phyloP scores from a whole-genome alignment of 2,329 filamentous ascomycete genomes.

The Tricladium varicosporioides region DNA sequence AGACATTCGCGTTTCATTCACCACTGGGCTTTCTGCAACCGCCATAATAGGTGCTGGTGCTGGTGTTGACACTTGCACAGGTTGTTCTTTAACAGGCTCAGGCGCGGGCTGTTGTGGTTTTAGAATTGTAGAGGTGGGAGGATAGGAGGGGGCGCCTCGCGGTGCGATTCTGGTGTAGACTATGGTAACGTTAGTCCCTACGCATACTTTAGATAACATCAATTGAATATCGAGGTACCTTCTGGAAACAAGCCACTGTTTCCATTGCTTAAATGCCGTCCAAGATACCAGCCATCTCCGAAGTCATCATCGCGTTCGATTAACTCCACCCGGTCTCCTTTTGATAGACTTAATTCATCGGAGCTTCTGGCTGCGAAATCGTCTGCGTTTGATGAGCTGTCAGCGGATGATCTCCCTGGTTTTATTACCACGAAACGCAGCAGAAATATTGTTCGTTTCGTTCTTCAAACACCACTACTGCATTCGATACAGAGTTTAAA shows the following conservation, averaged over 20 bases:
- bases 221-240: conserved; percentile 47
- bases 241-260: conserved; percentile 80
- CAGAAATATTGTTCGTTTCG: conserved; percentile 11
- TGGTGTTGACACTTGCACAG: neutral
- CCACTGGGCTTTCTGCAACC: conserved; percentile 9
- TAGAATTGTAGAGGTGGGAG: conserved; percentile 21
- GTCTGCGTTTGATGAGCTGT: conserved; percentile 51
- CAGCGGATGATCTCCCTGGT: conserved; percentile 12
- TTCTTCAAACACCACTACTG: conserved; percentile 11
- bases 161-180: conserved; percentile 37
- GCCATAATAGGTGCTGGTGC: conserved; percentile 7
- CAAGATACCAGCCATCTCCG: conserved; percentile 83
- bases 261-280: conserved; percentile 68
- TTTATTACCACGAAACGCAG: conserved; percentile 12
- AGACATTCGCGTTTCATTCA: conserved; percentile 14
- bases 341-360: conserved; percentile 85
- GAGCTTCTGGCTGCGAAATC: conserved; percentile 89
- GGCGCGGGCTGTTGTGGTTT: conserved; percentile 10
- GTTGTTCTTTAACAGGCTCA: conserved; percentile 12
- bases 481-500: conserved; percentile 8
- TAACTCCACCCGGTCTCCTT: conserved; percentile 80
- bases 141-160: conserved; percentile 30
- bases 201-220: neutral
- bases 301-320: conserved; percentile 87
- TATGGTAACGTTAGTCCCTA: conserved; percentile 21